These are phyloP conservation scores for Lactuca sativa DNA, from an alignment of 129 eudicot species.

Conservation along the genomic window DNA sequence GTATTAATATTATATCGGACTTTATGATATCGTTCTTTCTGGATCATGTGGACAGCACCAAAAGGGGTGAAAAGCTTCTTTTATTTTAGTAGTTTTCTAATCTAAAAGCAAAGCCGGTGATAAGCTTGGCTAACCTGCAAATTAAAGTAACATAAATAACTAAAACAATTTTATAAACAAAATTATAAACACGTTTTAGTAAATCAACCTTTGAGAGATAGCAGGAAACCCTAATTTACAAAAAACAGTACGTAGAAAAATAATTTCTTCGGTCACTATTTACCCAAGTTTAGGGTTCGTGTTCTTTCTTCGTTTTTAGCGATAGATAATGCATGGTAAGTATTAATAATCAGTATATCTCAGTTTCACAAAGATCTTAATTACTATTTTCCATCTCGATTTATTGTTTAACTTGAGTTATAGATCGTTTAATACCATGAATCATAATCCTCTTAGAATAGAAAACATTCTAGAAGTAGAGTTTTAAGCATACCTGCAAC, in stretches of 20 bases:
- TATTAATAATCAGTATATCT: background rate
- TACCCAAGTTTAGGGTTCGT: slow-evolving; percentile 5
- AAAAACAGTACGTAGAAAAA: slow-evolving; percentile 1
- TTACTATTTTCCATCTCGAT: background rate
- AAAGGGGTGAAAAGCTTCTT: background rate
- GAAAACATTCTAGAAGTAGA: too few species aligned
- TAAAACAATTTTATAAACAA: background rate
- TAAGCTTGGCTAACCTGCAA: background rate
- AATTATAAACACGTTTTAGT: background rate
- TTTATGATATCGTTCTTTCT: background rate
- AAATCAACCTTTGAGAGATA: background rate
- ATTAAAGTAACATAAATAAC: background rate
- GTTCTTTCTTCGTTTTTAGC: background rate
- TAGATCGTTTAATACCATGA: too few species aligned
- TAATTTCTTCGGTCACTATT: background rate
- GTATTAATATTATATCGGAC: slow-evolving; percentile 8
- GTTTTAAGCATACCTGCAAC: slow-evolving; percentile 8
- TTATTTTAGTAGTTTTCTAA: background rate
- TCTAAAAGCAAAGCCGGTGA: too few species aligned
- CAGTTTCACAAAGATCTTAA: background rate
- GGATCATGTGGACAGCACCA: slow-evolving; percentile 10
- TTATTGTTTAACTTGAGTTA: background rate
- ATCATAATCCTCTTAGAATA: too few species aligned
- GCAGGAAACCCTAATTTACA: slow-evolving; percentile 13
- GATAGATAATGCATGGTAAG: slow-evolving; percentile 4